Evolutionary conservation across 805 yeast genomes (phyloP), one percentile per base, ranked within the genome.

Genomic region (Ogataea pilisensis): DNA sequence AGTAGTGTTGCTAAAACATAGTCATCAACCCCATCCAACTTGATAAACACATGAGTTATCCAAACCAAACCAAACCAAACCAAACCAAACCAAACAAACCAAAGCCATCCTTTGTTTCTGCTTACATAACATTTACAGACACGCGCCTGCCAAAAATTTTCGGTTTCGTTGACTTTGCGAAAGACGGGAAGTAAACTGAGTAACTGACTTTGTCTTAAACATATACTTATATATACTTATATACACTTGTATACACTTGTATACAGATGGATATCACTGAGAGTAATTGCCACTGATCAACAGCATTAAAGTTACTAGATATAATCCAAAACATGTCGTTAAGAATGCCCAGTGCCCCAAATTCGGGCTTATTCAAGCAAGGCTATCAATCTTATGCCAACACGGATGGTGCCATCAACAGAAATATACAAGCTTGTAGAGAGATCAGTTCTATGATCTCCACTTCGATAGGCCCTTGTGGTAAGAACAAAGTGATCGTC

Each of bases 401-500:
- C 61, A 89, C 88, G 24, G 99, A 93, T 67, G 99, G 99, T 39
- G 98, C 96, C 37, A 85, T 91, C 43, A 76, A 78, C 55, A 80
- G 96, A 58, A 93, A 95, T 61, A 89, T 93, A 55, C 85, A 85
- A 55, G 99, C 99, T 2, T 88, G 93, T 46, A 79, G 95, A 55
- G 98, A 93, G 64, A 85, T 93, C 65, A 79, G 95, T 47, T 77
- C 82, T 39, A 89, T 91, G 79, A 88, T 95, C 47, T 75, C 90
- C 44, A 89, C 97, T 2, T 88, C 96, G 11, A 85, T 93, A 71
- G 99, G 99, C 6, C 99, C 99, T 45, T 85, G 95, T 66, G 99
- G 99, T 39, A 78, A 96, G 58, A 93, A 90, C 66, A 93, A 93
- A 75, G 88, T 93, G 63, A 84, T 93, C 54, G 96, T 93, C 41